A percentile compares a stretch with the other conserved stretches of the same genome.
These are phyloP conservation scores for Silene noctiflora DNA, from an alignment of 179 eudicot genomes.

Conservation along the genomic window DNA sequence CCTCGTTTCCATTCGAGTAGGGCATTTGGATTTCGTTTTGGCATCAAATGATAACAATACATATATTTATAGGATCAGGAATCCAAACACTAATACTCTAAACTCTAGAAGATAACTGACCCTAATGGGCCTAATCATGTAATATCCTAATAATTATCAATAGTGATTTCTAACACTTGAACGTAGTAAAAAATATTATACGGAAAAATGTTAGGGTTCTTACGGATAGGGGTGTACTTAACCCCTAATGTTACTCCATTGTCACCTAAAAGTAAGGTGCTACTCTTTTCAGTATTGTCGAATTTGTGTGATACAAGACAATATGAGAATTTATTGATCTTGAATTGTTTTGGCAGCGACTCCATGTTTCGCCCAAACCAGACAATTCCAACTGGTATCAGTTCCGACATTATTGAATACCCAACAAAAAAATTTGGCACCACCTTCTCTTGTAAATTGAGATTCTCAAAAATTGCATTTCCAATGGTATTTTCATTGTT, in stretches of 20 bases:
- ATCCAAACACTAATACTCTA: too few relatives aligned
- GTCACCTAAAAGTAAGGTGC: slow-evolving; percentile 32
- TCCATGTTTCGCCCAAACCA: slow-evolving; percentile 60
- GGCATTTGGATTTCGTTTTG: neutral
- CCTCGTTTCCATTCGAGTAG: slow-evolving; percentile 43
- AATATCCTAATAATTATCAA: slow-evolving; percentile 31
- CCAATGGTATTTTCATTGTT: too few relatives aligned
- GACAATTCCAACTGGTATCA: slow-evolving; percentile 45
- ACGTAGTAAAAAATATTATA: slow-evolving; percentile 49
- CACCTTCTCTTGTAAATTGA: neutral
- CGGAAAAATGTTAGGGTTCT: slow-evolving; percentile 30
- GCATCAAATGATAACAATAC: too few relatives aligned
- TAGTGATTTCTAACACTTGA: slow-evolving; percentile 37
- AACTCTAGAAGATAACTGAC: too few relatives aligned
- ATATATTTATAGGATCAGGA: too few relatives aligned
- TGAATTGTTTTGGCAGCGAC: slow-evolving; percentile 55
- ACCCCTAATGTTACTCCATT: slow-evolving; percentile 2
- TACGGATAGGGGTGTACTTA: slow-evolving; percentile 43
- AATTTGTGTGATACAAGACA: slow-evolving; percentile 45
- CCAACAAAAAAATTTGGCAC: neutral
- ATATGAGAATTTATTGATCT: slow-evolving; percentile 25
- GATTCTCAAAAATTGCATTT: neutral
- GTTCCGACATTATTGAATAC: neutral
- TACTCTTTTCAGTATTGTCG: slow-evolving; percentile 36
- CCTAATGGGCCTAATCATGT: too few relatives aligned